Percentiles rank a stretch among this genome's conserved stretches.
Conservation (phyloP, 768 basidiomycete genomes). For the Hygrocybe coccinea region DNA sequence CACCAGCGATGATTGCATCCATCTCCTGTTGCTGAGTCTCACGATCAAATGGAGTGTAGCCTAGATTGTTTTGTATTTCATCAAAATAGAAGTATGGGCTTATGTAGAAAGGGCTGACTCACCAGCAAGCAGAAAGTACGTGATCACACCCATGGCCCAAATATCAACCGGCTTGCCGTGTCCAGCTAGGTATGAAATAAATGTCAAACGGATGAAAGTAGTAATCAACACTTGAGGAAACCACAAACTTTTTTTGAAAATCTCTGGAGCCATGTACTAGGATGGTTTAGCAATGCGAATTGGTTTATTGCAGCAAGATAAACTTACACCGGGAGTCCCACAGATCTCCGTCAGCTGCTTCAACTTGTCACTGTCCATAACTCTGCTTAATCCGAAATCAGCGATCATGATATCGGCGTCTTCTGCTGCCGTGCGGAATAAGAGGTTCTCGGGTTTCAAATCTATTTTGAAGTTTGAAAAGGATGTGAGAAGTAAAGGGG, state of each 20-base stretch:
- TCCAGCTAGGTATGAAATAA: conserved; percentile 53
- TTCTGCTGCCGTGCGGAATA: conserved; percentile 86
- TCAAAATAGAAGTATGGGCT: neutral
- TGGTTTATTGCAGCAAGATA: neutral
- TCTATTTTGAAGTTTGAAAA: conserved; percentile 42
- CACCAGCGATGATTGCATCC: conserved; percentile 90
- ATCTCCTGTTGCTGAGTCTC: conserved; percentile 86
- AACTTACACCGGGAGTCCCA: conserved; percentile 79
- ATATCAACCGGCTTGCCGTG: conserved; percentile 93
- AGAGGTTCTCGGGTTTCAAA: conserved; percentile 94
- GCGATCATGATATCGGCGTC: conserved; percentile 96
- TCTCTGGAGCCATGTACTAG: conserved; percentile 94
- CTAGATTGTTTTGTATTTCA: conserved; percentile 22
- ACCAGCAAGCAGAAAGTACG: conserved; percentile 80
- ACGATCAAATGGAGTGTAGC: conserved; percentile 96
- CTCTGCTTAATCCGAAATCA: conserved; percentile 88
- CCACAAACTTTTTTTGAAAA: conserved; percentile 79
- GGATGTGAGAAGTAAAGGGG: neutral
- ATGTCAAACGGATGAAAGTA: conserved; percentile 2
- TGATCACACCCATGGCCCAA: conserved; percentile 98
- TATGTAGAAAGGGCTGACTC: neutral
- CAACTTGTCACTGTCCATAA: conserved; percentile 88
- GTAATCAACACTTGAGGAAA: neutral
- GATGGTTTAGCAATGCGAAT: neutral
- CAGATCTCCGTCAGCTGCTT: conserved; percentile 90